Percentiles rank a stretch among this genome's conserved stretches.
phyloP scores from a whole-genome alignment of 164 flowering plant genomes.

The Amborella trichopoda region DNA sequence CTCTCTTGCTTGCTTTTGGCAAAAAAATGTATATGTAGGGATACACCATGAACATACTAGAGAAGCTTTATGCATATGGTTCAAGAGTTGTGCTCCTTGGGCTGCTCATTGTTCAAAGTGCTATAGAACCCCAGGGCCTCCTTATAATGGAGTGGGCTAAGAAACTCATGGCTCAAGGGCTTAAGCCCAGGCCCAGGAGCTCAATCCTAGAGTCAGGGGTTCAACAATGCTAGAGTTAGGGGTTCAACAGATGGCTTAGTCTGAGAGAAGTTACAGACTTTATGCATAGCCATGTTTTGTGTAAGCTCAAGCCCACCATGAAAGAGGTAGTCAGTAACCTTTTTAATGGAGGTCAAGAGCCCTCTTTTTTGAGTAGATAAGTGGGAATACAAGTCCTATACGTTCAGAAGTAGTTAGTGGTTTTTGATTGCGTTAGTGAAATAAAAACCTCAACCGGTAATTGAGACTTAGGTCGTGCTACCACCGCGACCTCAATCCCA shows the following conservation, averaged over 20 bases:
- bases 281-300: slow-evolving; percentile 90
- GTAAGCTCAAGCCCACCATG: slow-evolving; percentile 90
- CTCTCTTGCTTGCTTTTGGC: no score
- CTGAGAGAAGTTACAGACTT: slow-evolving; percentile 92
- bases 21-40: slow-evolving; percentile 99
- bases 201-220: slow-evolving; percentile 67
- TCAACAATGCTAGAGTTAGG: slow-evolving; percentile 67
- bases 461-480: no score
- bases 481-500: no score
- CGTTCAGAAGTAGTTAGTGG: no score
- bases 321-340: slow-evolving; percentile 93
- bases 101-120: slow-evolving; percentile 76
- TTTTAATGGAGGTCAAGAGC: slow-evolving; percentile 85
- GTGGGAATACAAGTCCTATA: no score
- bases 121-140: slow-evolving; percentile 64
- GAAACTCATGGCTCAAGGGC: slow-evolving; percentile 85
- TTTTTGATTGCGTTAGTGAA: no score
- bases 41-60: slow-evolving; percentile 91
- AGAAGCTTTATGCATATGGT: slow-evolving; percentile 96
- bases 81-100: slow-evolving; percentile 87
- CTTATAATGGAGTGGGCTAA: slow-evolving; percentile 98
- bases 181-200: slow-evolving; percentile 62
- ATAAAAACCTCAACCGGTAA: no score
- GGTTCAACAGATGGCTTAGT: slow-evolving; percentile 72
- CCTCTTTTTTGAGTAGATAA: no score